These are phyloP conservation scores for Ochromonas danica DNA, from an alignment of 108 stramenopile species.

Conservation along the genomic window DNA sequence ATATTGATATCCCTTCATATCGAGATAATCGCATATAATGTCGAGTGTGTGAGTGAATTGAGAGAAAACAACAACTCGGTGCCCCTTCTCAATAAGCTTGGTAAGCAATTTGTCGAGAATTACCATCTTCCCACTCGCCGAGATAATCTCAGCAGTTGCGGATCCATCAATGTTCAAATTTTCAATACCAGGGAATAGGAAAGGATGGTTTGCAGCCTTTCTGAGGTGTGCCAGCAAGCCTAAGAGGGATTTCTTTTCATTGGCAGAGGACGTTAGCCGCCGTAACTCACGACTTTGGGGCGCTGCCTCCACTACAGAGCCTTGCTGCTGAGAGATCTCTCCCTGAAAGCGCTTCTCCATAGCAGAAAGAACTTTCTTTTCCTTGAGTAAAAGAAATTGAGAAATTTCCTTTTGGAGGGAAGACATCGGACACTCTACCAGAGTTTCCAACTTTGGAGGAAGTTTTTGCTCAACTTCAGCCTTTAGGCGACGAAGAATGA, in stretches of 20 bases:
- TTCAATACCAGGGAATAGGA: constrained; percentile 22
- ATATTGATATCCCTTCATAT: constrained; percentile 75
- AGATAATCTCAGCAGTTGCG: not conserved
- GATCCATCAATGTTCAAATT: not conserved
- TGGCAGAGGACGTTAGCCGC: not conserved
- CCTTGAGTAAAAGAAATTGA: not conserved
- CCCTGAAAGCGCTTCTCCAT: not conserved
- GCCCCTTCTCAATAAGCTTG: constrained; percentile 55
- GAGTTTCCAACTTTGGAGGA: constrained; percentile 93
- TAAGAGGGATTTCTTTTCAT: not conserved
- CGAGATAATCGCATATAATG: constrained; percentile 62
- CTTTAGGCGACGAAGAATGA: constrained; percentile 97
- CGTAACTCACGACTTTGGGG: not conserved
- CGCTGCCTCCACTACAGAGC: too few relatives aligned
- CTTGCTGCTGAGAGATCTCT: too few relatives aligned
- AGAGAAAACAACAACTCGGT: constrained; percentile 62
- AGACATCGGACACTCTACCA: constrained; percentile 79
- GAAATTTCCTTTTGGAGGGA: constrained; percentile 68
- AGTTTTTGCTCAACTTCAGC: constrained; percentile 88
- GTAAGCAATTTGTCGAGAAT: constrained; percentile 60
- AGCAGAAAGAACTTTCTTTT: not conserved
- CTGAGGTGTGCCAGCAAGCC: constrained; percentile 8
- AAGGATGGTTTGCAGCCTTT: constrained; percentile 32
- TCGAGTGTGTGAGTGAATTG: constrained; percentile 65
- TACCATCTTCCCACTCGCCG: constrained; percentile 75